Percentiles rank a stretch among this genome's conserved stretches.
Evolutionary conservation across 371 early-diverging fungal genomes (phyloP).

Genomic region (Haplosporangium sp.): DNA sequence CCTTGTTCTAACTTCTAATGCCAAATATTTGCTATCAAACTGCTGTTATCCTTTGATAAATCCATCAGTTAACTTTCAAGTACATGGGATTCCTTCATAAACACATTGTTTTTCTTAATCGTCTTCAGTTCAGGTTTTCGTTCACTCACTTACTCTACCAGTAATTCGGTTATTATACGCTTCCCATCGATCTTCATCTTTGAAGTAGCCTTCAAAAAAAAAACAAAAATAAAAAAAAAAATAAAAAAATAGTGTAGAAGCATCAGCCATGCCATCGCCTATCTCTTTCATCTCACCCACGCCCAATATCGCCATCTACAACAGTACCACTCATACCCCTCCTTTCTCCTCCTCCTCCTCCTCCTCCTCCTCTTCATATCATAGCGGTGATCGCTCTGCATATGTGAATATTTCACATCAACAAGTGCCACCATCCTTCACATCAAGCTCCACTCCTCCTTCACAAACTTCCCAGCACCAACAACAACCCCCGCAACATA

Average conservation of each 20-base stretch:
- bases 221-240: no score
- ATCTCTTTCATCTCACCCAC: background rate
- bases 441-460: background rate
- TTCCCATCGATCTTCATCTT: background rate
- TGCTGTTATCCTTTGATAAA: background rate
- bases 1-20: slow-evolving; percentile 4
- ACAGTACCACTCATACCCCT: background rate
- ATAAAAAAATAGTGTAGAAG: background rate
- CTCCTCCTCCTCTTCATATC: no score
- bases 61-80: background rate
- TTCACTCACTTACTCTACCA: background rate
- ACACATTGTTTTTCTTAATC: background rate
- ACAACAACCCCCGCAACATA: no score
- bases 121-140: background rate
- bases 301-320: background rate
- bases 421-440: background rate
- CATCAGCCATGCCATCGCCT: background rate
- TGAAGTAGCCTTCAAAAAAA: no score
- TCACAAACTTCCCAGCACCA: no score
- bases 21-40: slow-evolving; percentile 1
- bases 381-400: background rate
- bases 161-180: no score
- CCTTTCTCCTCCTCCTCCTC: background rate
- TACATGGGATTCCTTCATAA: background rate
- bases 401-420: background rate